A percentile compares a stretch with the other conserved stretches of the same genome.
phyloP scores from a whole-genome alignment of 2,329 filamentous ascomycete species.

The Aureobasidium melanogenum region DNA sequence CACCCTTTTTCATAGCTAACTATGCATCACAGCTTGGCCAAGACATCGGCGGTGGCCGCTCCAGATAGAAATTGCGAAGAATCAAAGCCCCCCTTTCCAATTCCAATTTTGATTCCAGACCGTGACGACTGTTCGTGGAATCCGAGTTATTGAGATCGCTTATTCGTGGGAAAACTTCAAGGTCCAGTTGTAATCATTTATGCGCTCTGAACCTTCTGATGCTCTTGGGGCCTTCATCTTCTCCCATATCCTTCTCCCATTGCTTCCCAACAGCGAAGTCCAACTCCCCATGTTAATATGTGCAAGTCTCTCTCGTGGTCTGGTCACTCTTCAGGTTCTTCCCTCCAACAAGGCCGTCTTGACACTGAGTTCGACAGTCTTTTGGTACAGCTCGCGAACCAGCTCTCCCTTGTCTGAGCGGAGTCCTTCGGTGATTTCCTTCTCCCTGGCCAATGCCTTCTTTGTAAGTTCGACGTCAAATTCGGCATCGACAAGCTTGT shows the following conservation, averaged over 20 bases:
- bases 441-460: neutral
- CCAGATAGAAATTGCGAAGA: conserved; percentile 22
- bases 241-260: no score
- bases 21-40: conserved; percentile 33
- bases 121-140: neutral
- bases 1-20: conserved; percentile 1
- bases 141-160: no score
- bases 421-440: neutral
- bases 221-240: no score
- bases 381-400: neutral
- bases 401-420: neutral
- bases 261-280: no score
- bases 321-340: neutral
- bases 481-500: neutral
- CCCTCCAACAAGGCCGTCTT: neutral
- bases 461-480: neutral
- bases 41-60: conserved; percentile 42
- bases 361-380: neutral
- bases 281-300: no score
- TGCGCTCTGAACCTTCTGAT: no score
- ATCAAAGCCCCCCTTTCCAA: neutral
- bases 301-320: no score
- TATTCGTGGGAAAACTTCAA: no score
- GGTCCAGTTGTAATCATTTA: no score
- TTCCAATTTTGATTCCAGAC: neutral